Conservation (phyloP, 116 monocot genomes). For the Posidonia oceanica region DNA sequence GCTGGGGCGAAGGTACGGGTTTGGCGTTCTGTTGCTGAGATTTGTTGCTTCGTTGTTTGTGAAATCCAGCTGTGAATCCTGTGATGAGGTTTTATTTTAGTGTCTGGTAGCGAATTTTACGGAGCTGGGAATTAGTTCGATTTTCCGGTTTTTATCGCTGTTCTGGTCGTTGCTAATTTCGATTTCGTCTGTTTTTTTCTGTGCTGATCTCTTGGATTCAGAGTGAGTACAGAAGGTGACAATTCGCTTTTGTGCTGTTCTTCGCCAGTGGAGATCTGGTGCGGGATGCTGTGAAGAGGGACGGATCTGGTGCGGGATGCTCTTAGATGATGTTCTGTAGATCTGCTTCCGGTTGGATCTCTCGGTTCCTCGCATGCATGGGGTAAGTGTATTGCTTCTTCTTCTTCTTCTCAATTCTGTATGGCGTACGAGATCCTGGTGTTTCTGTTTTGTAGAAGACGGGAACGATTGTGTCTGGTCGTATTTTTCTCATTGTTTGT, state of each 20-base stretch:
- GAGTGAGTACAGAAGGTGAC: neutral
- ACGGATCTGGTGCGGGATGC: slow-evolving; percentile 9
- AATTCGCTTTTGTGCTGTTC: neutral
- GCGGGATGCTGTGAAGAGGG: neutral
- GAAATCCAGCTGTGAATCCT: no score
- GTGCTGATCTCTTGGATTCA: neutral
- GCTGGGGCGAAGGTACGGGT: no score
- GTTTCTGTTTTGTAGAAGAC: neutral
- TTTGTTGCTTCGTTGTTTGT: no score
- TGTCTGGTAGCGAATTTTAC: no score
- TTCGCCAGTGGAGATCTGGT: neutral
- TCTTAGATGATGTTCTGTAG: slow-evolving; percentile 22
- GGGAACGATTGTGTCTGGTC: no score
- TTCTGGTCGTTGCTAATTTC: neutral
- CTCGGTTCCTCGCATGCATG: slow-evolving; percentile 36
- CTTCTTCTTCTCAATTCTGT: neutral
- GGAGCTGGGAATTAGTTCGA: neutral
- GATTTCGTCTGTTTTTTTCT: neutral
- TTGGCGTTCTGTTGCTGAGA: no score
- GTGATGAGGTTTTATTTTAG: no score
- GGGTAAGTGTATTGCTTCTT: slow-evolving; percentile 24
- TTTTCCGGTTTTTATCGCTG: neutral
- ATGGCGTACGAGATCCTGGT: no score
- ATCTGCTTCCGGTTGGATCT: slow-evolving; percentile 27
- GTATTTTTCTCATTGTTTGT: no score